Conservation (phyloP, 2,329 filamentous ascomycete genomes). For the Ilyonectria mors-panacis region DNA sequence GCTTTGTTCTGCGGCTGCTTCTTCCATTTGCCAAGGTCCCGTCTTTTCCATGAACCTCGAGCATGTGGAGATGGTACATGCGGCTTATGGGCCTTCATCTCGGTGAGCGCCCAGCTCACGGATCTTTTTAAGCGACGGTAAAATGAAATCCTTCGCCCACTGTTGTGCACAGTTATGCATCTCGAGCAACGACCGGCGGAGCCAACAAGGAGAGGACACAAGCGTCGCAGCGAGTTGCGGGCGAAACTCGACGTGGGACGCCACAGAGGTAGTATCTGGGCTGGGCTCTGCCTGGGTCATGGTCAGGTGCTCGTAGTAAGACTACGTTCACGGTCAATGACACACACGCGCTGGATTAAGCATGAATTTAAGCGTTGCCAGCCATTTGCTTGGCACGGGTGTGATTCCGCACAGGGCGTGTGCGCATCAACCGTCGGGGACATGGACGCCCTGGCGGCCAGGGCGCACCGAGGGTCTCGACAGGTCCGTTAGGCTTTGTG, state of each 20-base stretch:
- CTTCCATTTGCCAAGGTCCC: conserved; percentile 5
- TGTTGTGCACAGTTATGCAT: conserved; percentile 1
- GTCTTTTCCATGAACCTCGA: conserved; percentile 14
- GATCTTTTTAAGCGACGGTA: neutral
- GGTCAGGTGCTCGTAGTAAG: conserved; percentile 37
- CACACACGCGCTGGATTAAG: conserved; percentile 57
- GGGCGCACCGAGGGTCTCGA: conserved; percentile 9
- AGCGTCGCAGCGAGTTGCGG: conserved; percentile 4
- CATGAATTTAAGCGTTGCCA: conserved; percentile 67
- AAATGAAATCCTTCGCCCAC: neutral
- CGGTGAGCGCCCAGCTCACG: conserved; percentile 1
- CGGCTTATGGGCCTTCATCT: conserved; percentile 19
- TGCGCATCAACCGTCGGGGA: conserved; percentile 26
- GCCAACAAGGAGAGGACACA: conserved; percentile 5
- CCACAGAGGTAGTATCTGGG: conserved; percentile 37
- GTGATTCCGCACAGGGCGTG: conserved; percentile 45
- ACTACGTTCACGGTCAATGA: conserved; percentile 27
- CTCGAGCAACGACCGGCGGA: neutral
- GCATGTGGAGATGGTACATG: conserved; percentile 11
- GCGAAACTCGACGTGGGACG: conserved; percentile 29
- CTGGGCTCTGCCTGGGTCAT: conserved; percentile 17
- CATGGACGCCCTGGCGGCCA: neutral
- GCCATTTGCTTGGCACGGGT: conserved; percentile 60
- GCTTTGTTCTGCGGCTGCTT: neutral
- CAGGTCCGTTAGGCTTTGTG: conserved; percentile 8